Evolutionary conservation across 2,329 filamentous ascomycete species (phyloP).

Genomic region (Pezicula radicicola): DNA sequence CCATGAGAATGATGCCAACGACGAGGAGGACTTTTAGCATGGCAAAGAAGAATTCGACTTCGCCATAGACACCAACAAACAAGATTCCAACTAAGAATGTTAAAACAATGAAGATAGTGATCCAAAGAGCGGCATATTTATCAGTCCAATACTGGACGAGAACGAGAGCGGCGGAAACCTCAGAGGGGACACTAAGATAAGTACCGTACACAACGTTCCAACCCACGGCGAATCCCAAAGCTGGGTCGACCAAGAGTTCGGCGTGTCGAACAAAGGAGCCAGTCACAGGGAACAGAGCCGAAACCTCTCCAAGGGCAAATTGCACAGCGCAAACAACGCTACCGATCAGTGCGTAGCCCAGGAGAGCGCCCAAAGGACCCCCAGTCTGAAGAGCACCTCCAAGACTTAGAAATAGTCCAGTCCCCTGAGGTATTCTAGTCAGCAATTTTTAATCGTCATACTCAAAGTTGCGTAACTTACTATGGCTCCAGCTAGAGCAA

Average conservation of each 20-base stretch:
- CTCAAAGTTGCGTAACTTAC: not conserved
- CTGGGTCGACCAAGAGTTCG: conserved; percentile 46
- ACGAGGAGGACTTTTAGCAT: conserved; percentile 58
- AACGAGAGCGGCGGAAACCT: conserved; percentile 61
- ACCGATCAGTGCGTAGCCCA: conserved; percentile 48
- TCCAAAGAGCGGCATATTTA: conserved; percentile 42
- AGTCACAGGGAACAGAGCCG: conserved; percentile 44
- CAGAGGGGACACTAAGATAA: conserved; percentile 45
- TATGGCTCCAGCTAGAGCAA: conserved; percentile 38
- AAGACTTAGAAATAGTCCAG: conserved; percentile 47
- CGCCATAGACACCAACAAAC: conserved; percentile 38
- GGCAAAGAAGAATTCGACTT: conserved; percentile 52
- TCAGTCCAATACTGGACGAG: conserved; percentile 64
- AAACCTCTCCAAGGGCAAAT: conserved; percentile 45
- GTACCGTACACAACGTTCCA: conserved; percentile 20
- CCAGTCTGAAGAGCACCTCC: conserved; percentile 47
- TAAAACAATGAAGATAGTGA: conserved; percentile 34
- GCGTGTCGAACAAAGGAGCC: conserved; percentile 46
- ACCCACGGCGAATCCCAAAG: conserved; percentile 42
- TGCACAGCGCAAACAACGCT: conserved; percentile 45
- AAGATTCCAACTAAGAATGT: conserved; percentile 31
- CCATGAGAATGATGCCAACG: conserved; percentile 58
- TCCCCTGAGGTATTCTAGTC: conserved; percentile 30
- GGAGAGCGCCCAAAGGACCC: conserved; percentile 44
- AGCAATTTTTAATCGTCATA: not conserved